Base-by-base conservation (phyloP, 2,329 filamentous ascomycete species). In the Madurella fahalii region DNA sequence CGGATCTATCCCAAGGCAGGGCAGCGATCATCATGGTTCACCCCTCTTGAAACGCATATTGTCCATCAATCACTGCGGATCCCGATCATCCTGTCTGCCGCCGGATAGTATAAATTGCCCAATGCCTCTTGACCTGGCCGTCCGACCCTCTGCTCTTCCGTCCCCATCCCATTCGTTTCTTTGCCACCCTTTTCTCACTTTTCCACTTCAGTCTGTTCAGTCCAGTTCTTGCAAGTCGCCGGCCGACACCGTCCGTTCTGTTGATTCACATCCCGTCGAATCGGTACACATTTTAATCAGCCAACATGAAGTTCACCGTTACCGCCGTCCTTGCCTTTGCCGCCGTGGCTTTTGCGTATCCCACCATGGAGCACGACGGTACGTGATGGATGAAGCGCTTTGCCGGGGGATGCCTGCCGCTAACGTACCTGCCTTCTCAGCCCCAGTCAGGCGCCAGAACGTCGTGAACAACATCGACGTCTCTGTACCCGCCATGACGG, bases 231-330 rank as follows among this genome's bases (percentile, higher is more conserved):
- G 67, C 70, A 72, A 66, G 77, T 80, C 77, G 77, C 77, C 75
- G 77, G 77, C 66, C 77, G 77, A 80, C 77, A 65, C 68, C 52
- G 25, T 59, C 68, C 59, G 47, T 67, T 69, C 64, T 53, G 55
- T 63, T 66, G 62, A 58, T 67, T 61, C 50, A 61, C 57, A 64
- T 52, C 49, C 50, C 52, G 45, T 20, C 31, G 39, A 45, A 48
- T 54, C 54, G 55, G 58, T 50, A 53, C 50, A 60, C 63, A 53
- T 43, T 16, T 42, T 42, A 53, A 61, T 64, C 62, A 58, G 66
- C 70, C 74, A 81, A 73, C 56, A 82, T 82, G 79, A 76, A 80
- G 73, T 77, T 76, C 74, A 73, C 75, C 56, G 58, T 75, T 58
- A 58, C 77, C 63, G 70, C 74, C 63, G 54, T 81, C 58, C 68